Percentiles rank a stretch among this genome's conserved stretches.
Evolutionary conservation across 2,329 filamentous ascomycete genomes (phyloP).

Genomic region (Knufia fluminis): DNA sequence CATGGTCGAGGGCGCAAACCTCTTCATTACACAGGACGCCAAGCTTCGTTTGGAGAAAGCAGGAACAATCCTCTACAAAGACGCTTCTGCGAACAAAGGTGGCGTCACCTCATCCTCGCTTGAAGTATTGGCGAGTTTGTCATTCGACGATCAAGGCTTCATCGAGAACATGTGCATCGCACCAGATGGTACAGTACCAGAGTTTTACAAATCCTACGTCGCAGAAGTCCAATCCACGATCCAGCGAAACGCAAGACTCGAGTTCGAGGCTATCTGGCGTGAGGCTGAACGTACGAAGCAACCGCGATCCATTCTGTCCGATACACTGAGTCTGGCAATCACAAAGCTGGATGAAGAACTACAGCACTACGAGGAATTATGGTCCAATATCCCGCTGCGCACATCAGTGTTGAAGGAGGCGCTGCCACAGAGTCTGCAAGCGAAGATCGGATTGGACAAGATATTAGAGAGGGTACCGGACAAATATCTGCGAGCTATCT

Average conservation of each 20-base stretch:
- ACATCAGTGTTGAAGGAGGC: slow-evolving; percentile 73
- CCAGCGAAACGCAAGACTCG: slow-evolving; percentile 78
- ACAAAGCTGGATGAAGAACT: slow-evolving; percentile 95
- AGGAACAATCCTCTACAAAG: slow-evolving; percentile 94
- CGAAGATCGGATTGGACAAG: slow-evolving; percentile 84
- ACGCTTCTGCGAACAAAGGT: slow-evolving; percentile 96
- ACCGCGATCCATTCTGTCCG: slow-evolving; percentile 76
- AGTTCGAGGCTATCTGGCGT: slow-evolving; percentile 98
- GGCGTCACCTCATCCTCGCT: slow-evolving; percentile 95
- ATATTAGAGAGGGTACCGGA: slow-evolving; percentile 81
- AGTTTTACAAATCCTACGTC: slow-evolving; percentile 91
- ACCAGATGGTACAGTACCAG: slow-evolving; percentile 66
- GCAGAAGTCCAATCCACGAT: slow-evolving; percentile 85
- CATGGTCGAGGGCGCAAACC: slow-evolving; percentile 94
- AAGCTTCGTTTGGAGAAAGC: slow-evolving; percentile 91
- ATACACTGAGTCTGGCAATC: slow-evolving; percentile 83
- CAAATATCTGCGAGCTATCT: slow-evolving; percentile 86
- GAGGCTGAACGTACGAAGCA: slow-evolving; percentile 77
- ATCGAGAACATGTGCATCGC: slow-evolving; percentile 84
- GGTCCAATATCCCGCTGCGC: slow-evolving; percentile 72
- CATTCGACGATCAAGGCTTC: slow-evolving; percentile 85
- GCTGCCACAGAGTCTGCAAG: slow-evolving; percentile 69
- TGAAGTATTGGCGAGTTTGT: slow-evolving; percentile 87
- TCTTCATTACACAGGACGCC: slow-evolving; percentile 97
- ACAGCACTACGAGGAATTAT: slow-evolving; percentile 74